Evolutionary conservation across 163 green algal genomes (phyloP).

Genomic region (Chlorella variabilis): DNA sequence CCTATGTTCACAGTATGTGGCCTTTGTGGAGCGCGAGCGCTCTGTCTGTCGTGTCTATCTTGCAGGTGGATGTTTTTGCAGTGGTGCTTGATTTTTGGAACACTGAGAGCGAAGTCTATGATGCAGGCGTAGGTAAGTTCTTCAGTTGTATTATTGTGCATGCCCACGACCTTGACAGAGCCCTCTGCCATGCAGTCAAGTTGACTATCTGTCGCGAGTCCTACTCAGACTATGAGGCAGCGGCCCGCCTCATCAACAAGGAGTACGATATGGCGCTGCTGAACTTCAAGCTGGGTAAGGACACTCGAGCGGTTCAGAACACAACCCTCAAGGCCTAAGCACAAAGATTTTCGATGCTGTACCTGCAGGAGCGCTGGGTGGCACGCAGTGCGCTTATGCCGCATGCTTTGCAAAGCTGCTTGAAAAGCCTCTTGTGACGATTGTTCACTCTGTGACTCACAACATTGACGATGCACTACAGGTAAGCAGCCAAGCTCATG

Average conservation of each 20-base stretch:
- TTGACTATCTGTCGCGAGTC: slow-evolving; percentile 7
- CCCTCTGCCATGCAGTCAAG: not conserved
- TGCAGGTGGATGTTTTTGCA: slow-evolving; percentile 26
- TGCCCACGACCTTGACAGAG: not conserved
- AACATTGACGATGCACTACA: slow-evolving; percentile 22
- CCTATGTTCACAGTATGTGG: not conserved
- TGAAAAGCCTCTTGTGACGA: slow-evolving; percentile 8
- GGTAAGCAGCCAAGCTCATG: not conserved
- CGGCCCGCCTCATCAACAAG: slow-evolving; percentile 10
- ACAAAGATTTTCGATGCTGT: too few relatives aligned
- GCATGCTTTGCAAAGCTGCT: slow-evolving; percentile 11
- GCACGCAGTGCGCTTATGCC: slow-evolving; percentile 2
- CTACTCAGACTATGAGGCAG: slow-evolving; percentile 9
- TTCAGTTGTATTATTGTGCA: not conserved
- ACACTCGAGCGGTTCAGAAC: too few relatives aligned
- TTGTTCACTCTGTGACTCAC: not conserved
- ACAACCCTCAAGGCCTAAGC: too few relatives aligned
- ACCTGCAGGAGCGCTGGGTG: slow-evolving; percentile 5
- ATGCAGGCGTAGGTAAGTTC: not conserved
- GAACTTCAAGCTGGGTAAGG: slow-evolving; percentile 24
- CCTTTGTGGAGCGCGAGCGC: too few relatives aligned
- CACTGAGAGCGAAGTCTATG: not conserved
- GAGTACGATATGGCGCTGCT: not conserved
- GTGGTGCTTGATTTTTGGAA: slow-evolving; percentile 27
- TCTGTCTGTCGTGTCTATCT: not conserved